These are phyloP conservation scores for Fraxinus cuspidata DNA, from an alignment of 257 asterid species.

Conservation along the genomic window DNA sequence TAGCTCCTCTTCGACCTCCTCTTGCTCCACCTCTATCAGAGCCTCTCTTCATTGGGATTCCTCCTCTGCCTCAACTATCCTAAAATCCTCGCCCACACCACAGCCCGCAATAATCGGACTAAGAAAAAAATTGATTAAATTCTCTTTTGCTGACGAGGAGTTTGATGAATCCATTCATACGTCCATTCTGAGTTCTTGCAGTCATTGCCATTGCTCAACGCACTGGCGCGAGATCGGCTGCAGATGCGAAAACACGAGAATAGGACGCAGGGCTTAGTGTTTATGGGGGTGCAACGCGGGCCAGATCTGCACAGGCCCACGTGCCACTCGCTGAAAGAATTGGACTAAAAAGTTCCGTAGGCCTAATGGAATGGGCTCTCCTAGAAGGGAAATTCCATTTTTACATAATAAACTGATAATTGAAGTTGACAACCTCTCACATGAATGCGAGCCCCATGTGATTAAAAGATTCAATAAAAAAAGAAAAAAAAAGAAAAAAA, in stretches of 20 bases:
- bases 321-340: neutral
- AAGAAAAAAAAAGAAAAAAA: no score
- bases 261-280: conserved; percentile 35
- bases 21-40: conserved; percentile 22
- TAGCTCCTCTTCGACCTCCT: conserved; percentile 8
- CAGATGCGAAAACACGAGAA: neutral
- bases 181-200: conserved; percentile 35
- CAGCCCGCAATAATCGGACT: conserved; percentile 27
- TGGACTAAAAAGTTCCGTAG: neutral
- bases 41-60: conserved; percentile 28
- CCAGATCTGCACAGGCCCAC: neutral
- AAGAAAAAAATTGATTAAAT: neutral
- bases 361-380: neutral
- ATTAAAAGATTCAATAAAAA: no score
- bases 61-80: conserved; percentile 22
- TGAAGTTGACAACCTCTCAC: no score
- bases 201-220: conserved; percentile 31
- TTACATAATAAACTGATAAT: no score
- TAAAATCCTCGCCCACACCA: conserved; percentile 27
- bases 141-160: neutral
- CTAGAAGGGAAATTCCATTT: no score
- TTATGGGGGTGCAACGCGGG: neutral
- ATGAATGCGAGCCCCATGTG: no score
- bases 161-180: neutral
- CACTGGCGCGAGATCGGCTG: neutral